Percentiles rank a stretch among this genome's conserved stretches.
Conservation (phyloP, 805 yeast species). For the Yarrowia alimentaria region DNA sequence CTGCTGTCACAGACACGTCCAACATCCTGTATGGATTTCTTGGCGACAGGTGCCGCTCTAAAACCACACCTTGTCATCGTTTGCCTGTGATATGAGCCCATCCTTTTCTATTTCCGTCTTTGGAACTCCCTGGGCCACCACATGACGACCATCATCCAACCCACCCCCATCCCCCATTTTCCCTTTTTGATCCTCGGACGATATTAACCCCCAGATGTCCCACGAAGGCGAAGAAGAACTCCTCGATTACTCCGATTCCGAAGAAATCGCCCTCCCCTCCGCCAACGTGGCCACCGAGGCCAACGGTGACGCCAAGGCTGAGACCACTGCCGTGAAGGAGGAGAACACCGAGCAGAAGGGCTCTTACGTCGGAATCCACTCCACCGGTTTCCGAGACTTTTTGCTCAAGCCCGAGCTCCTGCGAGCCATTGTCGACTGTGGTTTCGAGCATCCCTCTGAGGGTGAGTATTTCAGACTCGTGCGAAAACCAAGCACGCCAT, state of each 20-base stretch:
- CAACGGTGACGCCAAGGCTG: constrained; percentile 37
- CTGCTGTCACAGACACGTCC: too few species aligned
- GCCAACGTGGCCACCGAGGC: constrained; percentile 50
- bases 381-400: constrained; percentile 98
- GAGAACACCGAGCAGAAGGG: constrained; percentile 76
- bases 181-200: too few species aligned
- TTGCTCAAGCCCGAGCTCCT: constrained; percentile 92
- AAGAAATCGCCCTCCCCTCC: constrained; percentile 76
- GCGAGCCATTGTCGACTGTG: constrained; percentile 98
- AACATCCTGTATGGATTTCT: too few species aligned
- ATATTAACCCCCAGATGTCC: constrained; percentile 53
- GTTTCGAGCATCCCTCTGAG: constrained; percentile 99
- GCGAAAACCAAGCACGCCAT: too few species aligned
- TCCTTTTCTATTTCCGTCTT: too few species aligned
- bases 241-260: constrained; percentile 97
- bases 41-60: too few species aligned
- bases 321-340: constrained; percentile 40
- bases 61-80: too few species aligned
- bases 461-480: constrained; percentile 60
- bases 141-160: too few species aligned
- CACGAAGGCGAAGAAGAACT: constrained; percentile 99
- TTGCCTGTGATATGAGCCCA: too few species aligned
- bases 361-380: constrained; percentile 95
- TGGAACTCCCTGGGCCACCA: too few species aligned
- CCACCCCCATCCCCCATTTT: too few species aligned